Percentiles rank a stretch among this genome's conserved stretches.
These are phyloP conservation scores for Wickerhamomyces bisporus DNA, from an alignment of 805 yeast genomes.

Conservation along the genomic window DNA sequence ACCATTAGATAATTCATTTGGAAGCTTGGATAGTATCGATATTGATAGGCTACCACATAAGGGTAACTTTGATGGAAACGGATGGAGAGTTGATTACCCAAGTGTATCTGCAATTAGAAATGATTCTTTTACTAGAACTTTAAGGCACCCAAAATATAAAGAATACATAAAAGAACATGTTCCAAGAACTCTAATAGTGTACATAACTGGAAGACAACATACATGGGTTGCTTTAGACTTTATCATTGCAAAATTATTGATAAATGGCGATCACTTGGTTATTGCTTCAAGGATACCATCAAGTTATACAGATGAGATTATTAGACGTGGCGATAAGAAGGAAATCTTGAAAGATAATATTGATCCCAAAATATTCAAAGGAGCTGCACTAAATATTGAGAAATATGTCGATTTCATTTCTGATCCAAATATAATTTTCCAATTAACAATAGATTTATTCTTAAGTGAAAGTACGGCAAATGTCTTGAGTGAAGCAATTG, in stretches of 20 bases:
- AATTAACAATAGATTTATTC: slow-evolving; percentile 55
- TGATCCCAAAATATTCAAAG: slow-evolving; percentile 4
- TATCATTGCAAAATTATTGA: slow-evolving; percentile 48
- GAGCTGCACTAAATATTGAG: slow-evolving; percentile 8
- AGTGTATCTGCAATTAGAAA: slow-evolving; percentile 10
- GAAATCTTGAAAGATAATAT: not conserved
- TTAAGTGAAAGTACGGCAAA: slow-evolving; percentile 48
- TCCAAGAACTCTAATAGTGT: slow-evolving; percentile 52
- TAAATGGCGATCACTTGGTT: slow-evolving; percentile 63
- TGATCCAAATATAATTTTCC: slow-evolving; percentile 30
- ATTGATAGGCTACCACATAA: slow-evolving; percentile 4
- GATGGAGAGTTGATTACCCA: slow-evolving; percentile 21
- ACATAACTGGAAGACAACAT: slow-evolving; percentile 65
- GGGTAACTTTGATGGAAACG: slow-evolving; percentile 5
- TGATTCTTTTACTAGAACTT: slow-evolving; percentile 12
- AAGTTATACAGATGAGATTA: slow-evolving; percentile 3
- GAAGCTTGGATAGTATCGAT: not conserved
- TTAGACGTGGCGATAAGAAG: slow-evolving; percentile 1
- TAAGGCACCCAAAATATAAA: slow-evolving; percentile 1
- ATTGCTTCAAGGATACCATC: slow-evolving; percentile 48
- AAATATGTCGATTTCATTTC: slow-evolving; percentile 35
- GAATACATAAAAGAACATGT: slow-evolving; percentile 8
- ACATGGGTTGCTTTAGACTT: slow-evolving; percentile 84
- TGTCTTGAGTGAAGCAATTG: slow-evolving; percentile 53
- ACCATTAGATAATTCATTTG: slow-evolving; percentile 2